These are phyloP conservation scores for Pyrenochaeta sp. DNA, from an alignment of 2,329 filamentous ascomycete genomes.

Conservation along the genomic window DNA sequence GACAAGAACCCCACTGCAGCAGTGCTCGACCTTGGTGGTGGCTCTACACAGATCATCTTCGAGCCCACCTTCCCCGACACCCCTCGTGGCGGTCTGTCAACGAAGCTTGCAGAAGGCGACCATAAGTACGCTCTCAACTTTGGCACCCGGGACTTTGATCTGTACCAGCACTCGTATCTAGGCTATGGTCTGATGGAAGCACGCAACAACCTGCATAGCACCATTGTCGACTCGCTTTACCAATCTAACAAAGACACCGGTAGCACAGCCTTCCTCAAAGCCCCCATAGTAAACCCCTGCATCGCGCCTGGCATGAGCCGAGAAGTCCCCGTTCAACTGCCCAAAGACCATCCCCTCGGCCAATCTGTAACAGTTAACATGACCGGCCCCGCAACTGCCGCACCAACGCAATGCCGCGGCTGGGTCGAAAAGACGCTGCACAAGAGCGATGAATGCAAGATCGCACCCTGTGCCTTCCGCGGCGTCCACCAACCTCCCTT, in stretches of 20 bases:
- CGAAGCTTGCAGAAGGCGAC: slow-evolving; percentile 85
- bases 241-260: slow-evolving; percentile 62
- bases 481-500: slow-evolving; percentile 94
- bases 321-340: slow-evolving; percentile 76
- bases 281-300: slow-evolving; percentile 83
- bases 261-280: slow-evolving; percentile 70
- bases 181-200: slow-evolving; percentile 97
- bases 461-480: slow-evolving; percentile 97
- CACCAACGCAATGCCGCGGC: slow-evolving; percentile 86
- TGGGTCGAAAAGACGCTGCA: slow-evolving; percentile 89
- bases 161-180: slow-evolving; percentile 98
- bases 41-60: slow-evolving; percentile 98
- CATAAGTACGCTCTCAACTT: slow-evolving; percentile 96
- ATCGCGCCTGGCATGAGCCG: slow-evolving; percentile 81
- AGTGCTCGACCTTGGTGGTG: slow-evolving; percentile 94
- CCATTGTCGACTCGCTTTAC: slow-evolving; percentile 76
- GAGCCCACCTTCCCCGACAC: slow-evolving; percentile 88
- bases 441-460: slow-evolving; percentile 82
- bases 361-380: slow-evolving; percentile 78
- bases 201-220: slow-evolving; percentile 82
- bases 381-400: slow-evolving; percentile 78
- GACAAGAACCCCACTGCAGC: slow-evolving; percentile 92
- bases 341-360: slow-evolving; percentile 71
- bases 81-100: slow-evolving; percentile 79
- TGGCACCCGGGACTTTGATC: slow-evolving; percentile 86